A percentile compares a stretch with the other conserved stretches of the same genome.
Conservation (phyloP, 352 stramenopile genomes). For the Phytophthora melonis region DNA sequence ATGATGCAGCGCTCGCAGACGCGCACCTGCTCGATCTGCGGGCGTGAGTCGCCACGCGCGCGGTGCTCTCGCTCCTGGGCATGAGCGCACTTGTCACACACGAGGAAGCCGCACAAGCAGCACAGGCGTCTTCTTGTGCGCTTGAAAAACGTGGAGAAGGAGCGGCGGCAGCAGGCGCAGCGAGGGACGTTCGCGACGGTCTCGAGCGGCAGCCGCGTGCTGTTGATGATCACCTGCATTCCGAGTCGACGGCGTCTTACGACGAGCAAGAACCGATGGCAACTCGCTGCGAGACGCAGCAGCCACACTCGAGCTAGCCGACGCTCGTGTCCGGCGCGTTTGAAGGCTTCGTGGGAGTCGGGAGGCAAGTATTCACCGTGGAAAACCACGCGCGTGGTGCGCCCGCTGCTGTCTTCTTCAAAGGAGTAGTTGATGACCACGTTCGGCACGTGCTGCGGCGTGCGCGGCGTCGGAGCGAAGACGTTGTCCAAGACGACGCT, state of each 20-base stretch:
- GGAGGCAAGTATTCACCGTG: constrained; percentile 48
- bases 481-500: constrained; percentile 28
- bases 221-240: constrained; percentile 53
- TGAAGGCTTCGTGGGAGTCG: constrained; percentile 32
- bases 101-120: constrained; percentile 59
- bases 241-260: constrained; percentile 56
- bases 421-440: constrained; percentile 59
- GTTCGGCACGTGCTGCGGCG: constrained; percentile 41
- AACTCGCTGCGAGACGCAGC: constrained; percentile 42
- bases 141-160: constrained; percentile 45
- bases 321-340: constrained; percentile 38
- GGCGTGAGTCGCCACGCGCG: constrained; percentile 33
- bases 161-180: constrained; percentile 56
- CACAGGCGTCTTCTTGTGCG: constrained; percentile 47
- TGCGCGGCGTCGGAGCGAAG: background rate
- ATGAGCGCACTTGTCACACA: constrained; percentile 59
- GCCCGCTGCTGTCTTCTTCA: constrained; percentile 44
- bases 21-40: constrained; percentile 51
- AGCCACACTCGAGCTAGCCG: constrained; percentile 39
- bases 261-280: constrained; percentile 50
- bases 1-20: constrained; percentile 57
- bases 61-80: constrained; percentile 52
- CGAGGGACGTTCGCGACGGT: constrained; percentile 29
- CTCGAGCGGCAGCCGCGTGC: constrained; percentile 39
- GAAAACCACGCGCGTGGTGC: constrained; percentile 51